These are phyloP conservation scores for Taphrina confusa DNA, from an alignment of 1,139 yeast species.

Conservation along the genomic window DNA sequence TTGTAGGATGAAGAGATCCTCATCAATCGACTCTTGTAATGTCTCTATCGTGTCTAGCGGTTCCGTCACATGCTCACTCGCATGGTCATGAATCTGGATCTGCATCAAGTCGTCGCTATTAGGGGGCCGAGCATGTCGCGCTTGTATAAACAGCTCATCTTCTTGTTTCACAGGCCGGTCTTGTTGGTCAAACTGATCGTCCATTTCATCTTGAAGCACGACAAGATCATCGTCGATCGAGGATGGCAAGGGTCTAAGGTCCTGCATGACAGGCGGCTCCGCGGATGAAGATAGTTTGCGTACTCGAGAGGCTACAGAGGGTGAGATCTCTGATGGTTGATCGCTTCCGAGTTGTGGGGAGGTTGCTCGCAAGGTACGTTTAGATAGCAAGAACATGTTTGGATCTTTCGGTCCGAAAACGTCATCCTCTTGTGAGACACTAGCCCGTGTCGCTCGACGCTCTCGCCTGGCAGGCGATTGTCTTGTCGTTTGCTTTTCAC, in stretches of 20 bases:
- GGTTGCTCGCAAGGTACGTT: slow-evolving; percentile 3
- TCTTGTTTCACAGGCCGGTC: not conserved
- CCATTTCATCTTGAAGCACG: not conserved
- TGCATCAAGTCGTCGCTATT: slow-evolving; percentile 20
- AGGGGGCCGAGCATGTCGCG: not conserved
- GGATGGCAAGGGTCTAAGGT: not conserved
- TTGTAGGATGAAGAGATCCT: slow-evolving; percentile 28
- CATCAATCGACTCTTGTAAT: slow-evolving; percentile 10
- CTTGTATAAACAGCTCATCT: not conserved
- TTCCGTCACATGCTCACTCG: not conserved
- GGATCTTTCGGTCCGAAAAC: not conserved
- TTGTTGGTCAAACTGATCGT: not conserved
- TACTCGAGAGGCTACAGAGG: slow-evolving; percentile 25
- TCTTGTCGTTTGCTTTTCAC: too few species aligned
- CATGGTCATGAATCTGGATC: slow-evolving; percentile 1
- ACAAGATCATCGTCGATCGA: not conserved
- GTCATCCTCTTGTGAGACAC: slow-evolving; percentile 1
- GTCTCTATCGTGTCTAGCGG: not conserved
- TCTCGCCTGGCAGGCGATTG: not conserved
- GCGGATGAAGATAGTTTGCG: slow-evolving; percentile 11
- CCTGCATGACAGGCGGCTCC: slow-evolving; percentile 7
- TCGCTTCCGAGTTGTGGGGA: slow-evolving; percentile 23
- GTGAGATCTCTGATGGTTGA: slow-evolving; percentile 24
- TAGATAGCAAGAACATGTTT: not conserved
- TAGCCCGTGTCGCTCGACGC: not conserved